Evolutionary conservation across 805 yeast species (phyloP), one percentile per base, ranked within the genome.

Genomic region (Jamesozyma spencerorum): DNA sequence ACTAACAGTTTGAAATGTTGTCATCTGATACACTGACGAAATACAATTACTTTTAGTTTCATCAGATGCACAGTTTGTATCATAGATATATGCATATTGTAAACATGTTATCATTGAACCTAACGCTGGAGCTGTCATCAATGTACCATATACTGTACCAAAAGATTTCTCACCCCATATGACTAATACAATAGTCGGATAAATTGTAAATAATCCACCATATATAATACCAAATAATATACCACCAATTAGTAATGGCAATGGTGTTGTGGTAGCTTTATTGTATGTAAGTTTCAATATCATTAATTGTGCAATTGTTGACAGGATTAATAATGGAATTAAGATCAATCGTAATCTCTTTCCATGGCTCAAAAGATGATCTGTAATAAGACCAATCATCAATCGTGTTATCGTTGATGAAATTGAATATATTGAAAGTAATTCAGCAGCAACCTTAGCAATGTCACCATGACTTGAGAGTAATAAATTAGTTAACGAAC

Each of bases 71-170:
- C 69, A 64, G 5, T 40, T 46, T 1, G 57, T 27, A 48, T 85
- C 92, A 49, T 73, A 79, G 15, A 75, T 60, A 18, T 62, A 51
- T 1, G 94, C 96, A 57, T 81, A 87, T 11, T 79, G 47, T 38
- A 83, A 52, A 5, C 94, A 88, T 51, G 73, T 83, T 2, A 74
- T 45, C 4, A 82, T 66, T 1, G 90, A 69, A 1, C 95, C 95
- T 2, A 85, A 47, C 0, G 96, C 95, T 2, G 96, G 95, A 0
- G 94, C 92, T 28, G 84, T 70, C 73, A 86, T 81, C 57, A 86
- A 84, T 19, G 82, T 67, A 2, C 97, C 97, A 85, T 95, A 90
- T 2, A 90, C 83, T 2, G 95, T 83, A 0, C 97, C 97, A 61
- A 90, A 77, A 27, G 84, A 72, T 33, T 83, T 87, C 18, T 83